Conservation (phyloP, 345 rosid genomes). For the Populus davidiana region DNA sequence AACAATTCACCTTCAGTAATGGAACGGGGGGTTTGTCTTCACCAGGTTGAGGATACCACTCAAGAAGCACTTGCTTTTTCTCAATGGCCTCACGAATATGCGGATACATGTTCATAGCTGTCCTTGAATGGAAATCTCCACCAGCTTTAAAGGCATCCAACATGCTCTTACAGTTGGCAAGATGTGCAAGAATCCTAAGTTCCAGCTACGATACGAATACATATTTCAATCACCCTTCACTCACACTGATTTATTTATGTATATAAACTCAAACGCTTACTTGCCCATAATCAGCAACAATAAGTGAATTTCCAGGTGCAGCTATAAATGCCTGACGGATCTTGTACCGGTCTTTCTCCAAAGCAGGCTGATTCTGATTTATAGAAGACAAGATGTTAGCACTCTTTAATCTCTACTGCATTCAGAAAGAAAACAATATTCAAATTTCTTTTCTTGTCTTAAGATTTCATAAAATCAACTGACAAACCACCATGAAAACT, state of each 20-base stretch:
- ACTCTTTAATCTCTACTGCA: background rate
- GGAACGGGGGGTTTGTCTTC: slow-evolving; percentile 95
- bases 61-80: slow-evolving; percentile 70
- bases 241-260: background rate
- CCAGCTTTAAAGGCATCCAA: slow-evolving; percentile 95
- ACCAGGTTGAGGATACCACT: slow-evolving; percentile 91
- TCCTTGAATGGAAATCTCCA: slow-evolving; percentile 97
- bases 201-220: slow-evolving; percentile 60
- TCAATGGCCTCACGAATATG: slow-evolving; percentile 83
- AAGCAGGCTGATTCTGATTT: slow-evolving; percentile 90
- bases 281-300: slow-evolving; percentile 99
- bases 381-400: slow-evolving; percentile 2
- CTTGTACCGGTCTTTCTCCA: slow-evolving; percentile 98
- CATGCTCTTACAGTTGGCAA: slow-evolving; percentile 90
- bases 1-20: slow-evolving; percentile 62
- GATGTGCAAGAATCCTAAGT: slow-evolving; percentile 96
- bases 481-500: background rate
- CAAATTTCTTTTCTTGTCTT: background rate
- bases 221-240: slow-evolving; percentile 23
- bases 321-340: slow-evolving; percentile 95
- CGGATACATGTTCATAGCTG: slow-evolving; percentile 96
- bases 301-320: slow-evolving; percentile 86
- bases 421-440: background rate
- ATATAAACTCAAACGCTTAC: slow-evolving; percentile 39
- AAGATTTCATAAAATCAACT: background rate